Conservation (phyloP, 2,329 filamentous ascomycete species). For the Cercospora nicotianae region DNA sequence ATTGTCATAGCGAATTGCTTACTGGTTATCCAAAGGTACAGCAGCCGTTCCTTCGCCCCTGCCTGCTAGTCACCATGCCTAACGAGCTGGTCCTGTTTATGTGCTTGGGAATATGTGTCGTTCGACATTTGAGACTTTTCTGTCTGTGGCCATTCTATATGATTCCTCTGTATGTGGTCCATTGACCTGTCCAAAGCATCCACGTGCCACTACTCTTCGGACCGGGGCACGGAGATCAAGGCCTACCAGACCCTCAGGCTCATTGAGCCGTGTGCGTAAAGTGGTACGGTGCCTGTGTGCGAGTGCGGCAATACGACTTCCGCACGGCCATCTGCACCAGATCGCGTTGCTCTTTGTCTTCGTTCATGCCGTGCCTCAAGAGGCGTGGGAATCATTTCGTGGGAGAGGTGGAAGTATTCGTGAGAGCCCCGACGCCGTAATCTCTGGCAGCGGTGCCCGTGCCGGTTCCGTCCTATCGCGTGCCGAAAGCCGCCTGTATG, state of each 20-base stretch:
- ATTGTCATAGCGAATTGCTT: no score
- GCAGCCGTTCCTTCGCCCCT: neutral
- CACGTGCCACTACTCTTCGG: conserved; percentile 3
- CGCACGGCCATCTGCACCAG: conserved; percentile 7
- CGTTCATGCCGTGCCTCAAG: neutral
- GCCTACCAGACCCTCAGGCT: conserved; percentile 10
- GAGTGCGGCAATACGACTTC: conserved; percentile 13
- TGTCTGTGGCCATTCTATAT: neutral
- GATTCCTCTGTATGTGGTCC: neutral
- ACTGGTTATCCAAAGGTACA: no score
- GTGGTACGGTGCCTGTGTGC: conserved; percentile 7
- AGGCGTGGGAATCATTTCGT: conserved; percentile 8
- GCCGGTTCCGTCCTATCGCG: neutral
- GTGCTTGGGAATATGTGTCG: neutral
- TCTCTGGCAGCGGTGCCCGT: conserved; percentile 10
- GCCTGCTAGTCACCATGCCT: neutral
- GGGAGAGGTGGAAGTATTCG: conserved; percentile 6
- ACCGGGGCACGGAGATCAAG: conserved; percentile 4
- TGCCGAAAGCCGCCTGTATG: conserved; percentile 9
- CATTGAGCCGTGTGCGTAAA: conserved; percentile 5
- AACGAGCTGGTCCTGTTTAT: neutral
- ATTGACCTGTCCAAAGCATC: neutral
- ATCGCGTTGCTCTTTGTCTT: conserved; percentile 12
- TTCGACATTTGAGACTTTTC: neutral
- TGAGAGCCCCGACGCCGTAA: conserved; percentile 4